A percentile compares a stretch with the other conserved stretches of the same genome.
Evolutionary conservation across 257 asterid genomes (phyloP).

Genomic region (Thymus mandschuricus): DNA sequence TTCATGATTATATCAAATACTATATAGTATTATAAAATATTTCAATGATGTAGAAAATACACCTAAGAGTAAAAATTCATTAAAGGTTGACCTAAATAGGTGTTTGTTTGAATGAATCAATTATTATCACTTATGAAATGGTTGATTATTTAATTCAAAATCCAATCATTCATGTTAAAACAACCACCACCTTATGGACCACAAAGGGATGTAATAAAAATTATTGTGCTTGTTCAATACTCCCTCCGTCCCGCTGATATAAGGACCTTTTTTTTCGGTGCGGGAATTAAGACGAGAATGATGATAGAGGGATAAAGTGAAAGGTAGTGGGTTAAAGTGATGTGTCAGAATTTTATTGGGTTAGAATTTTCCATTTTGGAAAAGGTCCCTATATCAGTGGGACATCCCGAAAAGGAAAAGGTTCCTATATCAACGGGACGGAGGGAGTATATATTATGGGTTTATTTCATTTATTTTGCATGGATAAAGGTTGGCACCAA

Average conservation of each 20-base stretch:
- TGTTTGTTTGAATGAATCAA: not conserved
- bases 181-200: slow-evolving; percentile 27
- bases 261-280: too few species aligned
- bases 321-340: too few species aligned
- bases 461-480: slow-evolving; percentile 28
- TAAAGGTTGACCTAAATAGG: not conserved
- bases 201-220: slow-evolving; percentile 13
- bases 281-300: too few species aligned
- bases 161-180: slow-evolving; percentile 21
- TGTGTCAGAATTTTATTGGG: too few species aligned
- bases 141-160: slow-evolving; percentile 10
- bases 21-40: too few species aligned
- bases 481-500: slow-evolving; percentile 23
- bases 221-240: slow-evolving; percentile 20
- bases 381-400: too few species aligned
- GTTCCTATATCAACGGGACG: too few species aligned
- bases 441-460: not conserved
- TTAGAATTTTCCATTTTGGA: too few species aligned
- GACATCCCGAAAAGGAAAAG: too few species aligned
- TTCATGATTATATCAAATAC: not conserved
- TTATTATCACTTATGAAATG: not conserved
- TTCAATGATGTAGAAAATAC: not conserved
- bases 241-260: not conserved
- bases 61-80: not conserved
- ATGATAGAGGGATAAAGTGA: too few species aligned